Evolutionary conservation across 305 asterid species (phyloP).

Genomic region (Fraxinus xanthoxyloides): DNA sequence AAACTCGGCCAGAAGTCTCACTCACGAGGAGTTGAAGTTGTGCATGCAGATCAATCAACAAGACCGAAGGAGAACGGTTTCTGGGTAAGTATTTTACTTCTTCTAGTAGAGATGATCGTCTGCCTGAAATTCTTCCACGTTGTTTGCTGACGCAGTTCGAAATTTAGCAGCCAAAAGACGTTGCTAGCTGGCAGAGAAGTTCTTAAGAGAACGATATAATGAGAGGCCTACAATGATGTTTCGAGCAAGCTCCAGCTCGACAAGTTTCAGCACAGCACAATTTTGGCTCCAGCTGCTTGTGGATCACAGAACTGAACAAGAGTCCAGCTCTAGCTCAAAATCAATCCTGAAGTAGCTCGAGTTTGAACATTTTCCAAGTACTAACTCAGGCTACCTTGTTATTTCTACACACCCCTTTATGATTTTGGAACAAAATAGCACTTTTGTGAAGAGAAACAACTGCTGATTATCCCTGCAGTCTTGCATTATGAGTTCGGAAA

Average conservation of each 20-base stretch:
- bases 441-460: no score
- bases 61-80: background rate
- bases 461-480: no score
- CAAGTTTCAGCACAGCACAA: background rate
- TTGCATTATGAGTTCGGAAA: no score
- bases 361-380: background rate
- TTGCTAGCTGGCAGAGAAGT: background rate
- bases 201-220: background rate
- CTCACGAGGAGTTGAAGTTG: background rate
- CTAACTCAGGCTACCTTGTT: background rate
- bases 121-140: background rate
- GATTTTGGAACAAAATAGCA: no score
- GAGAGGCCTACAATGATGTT: background rate
- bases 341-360: background rate
- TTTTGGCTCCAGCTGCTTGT: background rate
- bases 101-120: background rate
- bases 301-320: background rate
- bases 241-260: background rate
- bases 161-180: background rate
- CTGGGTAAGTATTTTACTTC: background rate
- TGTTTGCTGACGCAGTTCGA: background rate
- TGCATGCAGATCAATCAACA: background rate
- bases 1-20: background rate
- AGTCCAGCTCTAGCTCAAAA: background rate
- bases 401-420: no score